phyloP scores from a whole-genome alignment of 441 rosid genomes.

The Aquilaria agallochum region DNA sequence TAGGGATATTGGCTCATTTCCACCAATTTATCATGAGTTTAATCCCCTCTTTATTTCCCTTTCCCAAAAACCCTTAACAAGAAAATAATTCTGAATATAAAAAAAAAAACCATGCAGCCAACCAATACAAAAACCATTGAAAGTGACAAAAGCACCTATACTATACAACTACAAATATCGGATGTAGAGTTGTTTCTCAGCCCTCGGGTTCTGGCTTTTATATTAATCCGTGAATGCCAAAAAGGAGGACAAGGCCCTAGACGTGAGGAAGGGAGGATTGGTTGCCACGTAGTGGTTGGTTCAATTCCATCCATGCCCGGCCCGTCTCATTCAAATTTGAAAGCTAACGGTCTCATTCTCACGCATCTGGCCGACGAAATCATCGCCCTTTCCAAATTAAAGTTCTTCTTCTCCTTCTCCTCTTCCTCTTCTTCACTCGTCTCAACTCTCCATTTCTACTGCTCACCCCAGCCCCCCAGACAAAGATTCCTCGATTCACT shows the following conservation, averaged over 20 bases:
- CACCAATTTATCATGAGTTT: too few species aligned
- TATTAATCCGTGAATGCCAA: too few species aligned
- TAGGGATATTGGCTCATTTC: too few species aligned
- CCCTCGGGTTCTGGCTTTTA: too few species aligned
- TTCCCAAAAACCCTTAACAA: too few species aligned
- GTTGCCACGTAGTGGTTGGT: slow-evolving; percentile 10
- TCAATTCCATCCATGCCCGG: slow-evolving; percentile 22
- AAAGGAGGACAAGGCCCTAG: neutral
- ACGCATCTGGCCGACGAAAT: slow-evolving; percentile 24
- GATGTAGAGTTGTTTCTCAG: too few species aligned
- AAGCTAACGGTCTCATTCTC: slow-evolving; percentile 35
- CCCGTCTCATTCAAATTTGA: slow-evolving; percentile 39
- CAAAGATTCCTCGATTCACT: neutral
- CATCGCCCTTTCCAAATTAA: slow-evolving; percentile 17
- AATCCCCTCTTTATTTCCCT: too few species aligned
- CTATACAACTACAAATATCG: too few species aligned
- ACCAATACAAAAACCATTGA: too few species aligned
- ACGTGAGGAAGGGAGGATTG: neutral
- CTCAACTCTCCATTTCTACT: neutral
- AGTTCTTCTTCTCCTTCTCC: slow-evolving; percentile 14
- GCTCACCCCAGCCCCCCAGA: neutral
- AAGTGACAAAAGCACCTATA: too few species aligned
- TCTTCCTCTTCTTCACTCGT: slow-evolving; percentile 6
- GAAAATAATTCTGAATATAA: too few species aligned
- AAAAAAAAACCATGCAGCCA: too few species aligned